Percentiles rank a stretch among this genome's conserved stretches.
Evolutionary conservation across 768 basidiomycete species (phyloP).

Genomic region (Russula abietina): DNA sequence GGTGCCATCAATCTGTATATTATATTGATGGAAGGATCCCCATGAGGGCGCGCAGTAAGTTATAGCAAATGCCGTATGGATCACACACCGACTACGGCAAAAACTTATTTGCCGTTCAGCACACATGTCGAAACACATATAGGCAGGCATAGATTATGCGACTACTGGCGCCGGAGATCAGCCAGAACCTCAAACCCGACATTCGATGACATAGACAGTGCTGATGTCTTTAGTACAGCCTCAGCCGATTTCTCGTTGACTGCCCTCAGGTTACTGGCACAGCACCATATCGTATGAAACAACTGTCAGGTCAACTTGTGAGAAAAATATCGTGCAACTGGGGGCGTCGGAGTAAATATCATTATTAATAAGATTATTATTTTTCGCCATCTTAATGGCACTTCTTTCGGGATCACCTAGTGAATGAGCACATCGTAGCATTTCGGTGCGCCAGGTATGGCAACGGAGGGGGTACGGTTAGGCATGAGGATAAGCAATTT

Average conservation of each 20-base stretch:
- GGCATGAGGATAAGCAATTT: not conserved
- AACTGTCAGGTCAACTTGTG: not conserved
- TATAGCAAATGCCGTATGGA: not conserved
- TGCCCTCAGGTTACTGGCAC: not conserved
- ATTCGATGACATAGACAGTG: too few species aligned
- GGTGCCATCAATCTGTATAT: not conserved
- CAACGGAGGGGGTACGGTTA: not conserved
- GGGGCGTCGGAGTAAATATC: too few species aligned
- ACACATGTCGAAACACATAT: conserved; percentile 9
- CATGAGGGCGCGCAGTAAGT: not conserved
- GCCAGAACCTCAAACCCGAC: too few species aligned
- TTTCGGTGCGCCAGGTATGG: not conserved
- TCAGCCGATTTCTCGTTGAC: not conserved
- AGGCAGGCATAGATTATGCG: not conserved
- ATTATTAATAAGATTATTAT: too few species aligned
- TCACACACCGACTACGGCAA: not conserved
- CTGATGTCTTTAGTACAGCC: not conserved
- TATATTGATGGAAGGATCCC: conserved; percentile 1
- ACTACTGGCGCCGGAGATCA: not conserved
- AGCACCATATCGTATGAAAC: not conserved
- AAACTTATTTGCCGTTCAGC: conserved; percentile 1
- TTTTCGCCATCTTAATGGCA: too few species aligned
- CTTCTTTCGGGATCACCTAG: not conserved
- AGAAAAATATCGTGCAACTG: not conserved
- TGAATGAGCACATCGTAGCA: not conserved